A percentile compares a stretch with the other conserved stretches of the same genome.
Evolutionary conservation across 371 early-diverging fungal species (phyloP).

Genomic region (Mortierella sp.): DNA sequence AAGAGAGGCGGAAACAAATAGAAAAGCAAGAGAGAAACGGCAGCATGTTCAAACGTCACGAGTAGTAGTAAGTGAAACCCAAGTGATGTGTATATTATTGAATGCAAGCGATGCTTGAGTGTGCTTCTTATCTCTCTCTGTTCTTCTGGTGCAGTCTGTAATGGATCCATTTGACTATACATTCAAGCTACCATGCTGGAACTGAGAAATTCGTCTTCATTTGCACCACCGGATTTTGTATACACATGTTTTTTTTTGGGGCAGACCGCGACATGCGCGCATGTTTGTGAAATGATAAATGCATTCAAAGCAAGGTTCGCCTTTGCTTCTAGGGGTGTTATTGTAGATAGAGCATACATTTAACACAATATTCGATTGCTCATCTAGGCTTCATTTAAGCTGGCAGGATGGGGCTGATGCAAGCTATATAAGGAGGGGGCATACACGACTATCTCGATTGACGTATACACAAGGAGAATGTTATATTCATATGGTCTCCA

Average conservation of each 20-base stretch:
- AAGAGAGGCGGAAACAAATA: background rate
- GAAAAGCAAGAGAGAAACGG: background rate
- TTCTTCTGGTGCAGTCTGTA: constrained; percentile 20
- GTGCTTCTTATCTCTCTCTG: background rate
- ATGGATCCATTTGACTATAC: constrained; percentile 11
- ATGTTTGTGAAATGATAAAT: background rate
- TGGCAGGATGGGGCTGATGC: no score
- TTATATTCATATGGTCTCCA: no score
- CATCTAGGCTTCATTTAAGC: no score
- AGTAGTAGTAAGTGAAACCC: background rate
- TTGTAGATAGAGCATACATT: no score
- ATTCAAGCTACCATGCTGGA: constrained; percentile 11
- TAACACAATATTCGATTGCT: no score
- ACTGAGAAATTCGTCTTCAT: constrained; percentile 9
- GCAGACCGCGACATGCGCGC: background rate
- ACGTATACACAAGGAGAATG: no score
- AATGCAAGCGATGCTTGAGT: background rate
- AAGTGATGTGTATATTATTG: background rate
- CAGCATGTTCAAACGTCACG: background rate
- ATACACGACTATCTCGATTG: no score
- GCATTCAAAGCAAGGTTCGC: no score
- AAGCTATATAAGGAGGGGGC: no score
- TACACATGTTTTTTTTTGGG: background rate
- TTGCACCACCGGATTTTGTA: background rate
- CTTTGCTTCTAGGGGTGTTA: no score